phyloP scores from a whole-genome alignment of 1,284 basidiomycete species.

The Golubevia sp. region DNA sequence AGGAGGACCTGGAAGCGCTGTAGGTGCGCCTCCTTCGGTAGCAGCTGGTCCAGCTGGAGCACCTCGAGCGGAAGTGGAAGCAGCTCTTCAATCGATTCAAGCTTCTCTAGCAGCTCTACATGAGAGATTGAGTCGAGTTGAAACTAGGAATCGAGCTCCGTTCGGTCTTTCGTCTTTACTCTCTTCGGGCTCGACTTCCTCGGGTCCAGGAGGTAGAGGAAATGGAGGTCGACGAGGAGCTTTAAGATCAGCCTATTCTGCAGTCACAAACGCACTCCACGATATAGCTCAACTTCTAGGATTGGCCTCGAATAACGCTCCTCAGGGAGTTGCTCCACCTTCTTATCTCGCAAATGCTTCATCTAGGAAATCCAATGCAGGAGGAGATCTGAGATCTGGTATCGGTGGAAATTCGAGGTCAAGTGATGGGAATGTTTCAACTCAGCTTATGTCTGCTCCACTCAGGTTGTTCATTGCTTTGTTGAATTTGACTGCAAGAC shows the following conservation, averaged over 20 bases:
- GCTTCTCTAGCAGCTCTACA: constrained; percentile 84
- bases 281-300: constrained; percentile 28
- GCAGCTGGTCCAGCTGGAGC: constrained; percentile 16
- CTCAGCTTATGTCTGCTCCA: constrained; percentile 20
- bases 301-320: constrained; percentile 1
- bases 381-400: not conserved
- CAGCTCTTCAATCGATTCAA: constrained; percentile 76
- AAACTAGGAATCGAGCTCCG: constrained; percentile 9
- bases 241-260: constrained; percentile 4
- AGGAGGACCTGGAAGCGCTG: not conserved
- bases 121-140: constrained; percentile 71
- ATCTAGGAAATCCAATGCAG: constrained; percentile 3
- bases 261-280: constrained; percentile 18
- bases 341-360: not conserved
- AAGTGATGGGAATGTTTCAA: not conserved
- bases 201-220: constrained; percentile 1
- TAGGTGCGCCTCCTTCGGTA: constrained; percentile 13
- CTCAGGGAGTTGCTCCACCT: no score
- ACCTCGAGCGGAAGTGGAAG: constrained; percentile 37
- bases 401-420: not conserved
- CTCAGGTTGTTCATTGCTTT: constrained; percentile 24
- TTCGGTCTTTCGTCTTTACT: not conserved
- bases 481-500: constrained; percentile 33
- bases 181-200: not conserved
- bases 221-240: not conserved